A percentile compares a stretch with the other conserved stretches of the same genome.
Evolutionary conservation across 306 rosid species (phyloP).

Genomic region (Leucaena leucocephala): DNA sequence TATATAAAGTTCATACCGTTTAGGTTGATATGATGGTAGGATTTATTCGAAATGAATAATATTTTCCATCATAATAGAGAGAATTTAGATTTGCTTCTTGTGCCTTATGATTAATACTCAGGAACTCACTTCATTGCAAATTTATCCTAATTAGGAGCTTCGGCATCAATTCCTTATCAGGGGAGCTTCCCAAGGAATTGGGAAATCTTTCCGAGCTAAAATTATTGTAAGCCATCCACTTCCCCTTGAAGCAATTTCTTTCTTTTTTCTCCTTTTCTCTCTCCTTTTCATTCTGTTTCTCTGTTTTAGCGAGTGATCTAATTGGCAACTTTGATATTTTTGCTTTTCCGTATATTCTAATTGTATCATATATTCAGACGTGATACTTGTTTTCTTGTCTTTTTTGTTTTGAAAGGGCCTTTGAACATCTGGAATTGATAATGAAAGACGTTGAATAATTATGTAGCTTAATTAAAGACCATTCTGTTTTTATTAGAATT

Average conservation of each 20-base stretch:
- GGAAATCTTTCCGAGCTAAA: constrained; percentile 56
- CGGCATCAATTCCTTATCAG: constrained; percentile 68
- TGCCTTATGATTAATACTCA: not conserved
- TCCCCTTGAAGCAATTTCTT: not conserved
- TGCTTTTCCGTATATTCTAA: not conserved
- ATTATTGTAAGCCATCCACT: constrained; percentile 51
- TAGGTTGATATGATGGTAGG: not conserved
- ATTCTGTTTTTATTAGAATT: not conserved
- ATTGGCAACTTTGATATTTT: not conserved
- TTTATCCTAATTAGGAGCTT: constrained; percentile 45
- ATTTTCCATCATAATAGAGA: not conserved
- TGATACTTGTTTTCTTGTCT: not conserved
- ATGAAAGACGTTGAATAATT: not conserved
- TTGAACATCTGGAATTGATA: not conserved
- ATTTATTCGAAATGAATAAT: not conserved
- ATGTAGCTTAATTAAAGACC: not conserved
- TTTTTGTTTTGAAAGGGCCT: not conserved
- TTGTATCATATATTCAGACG: not conserved
- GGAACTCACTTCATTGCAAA: not conserved
- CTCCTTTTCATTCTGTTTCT: not conserved
- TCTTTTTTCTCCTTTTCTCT: not conserved
- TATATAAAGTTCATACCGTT: not conserved
- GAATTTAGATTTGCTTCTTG: not conserved
- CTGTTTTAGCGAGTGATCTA: not conserved
- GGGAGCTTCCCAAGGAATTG: constrained; percentile 76